phyloP scores from a whole-genome alignment of 768 basidiomycete genomes.

The Filobasidium wieringae region DNA sequence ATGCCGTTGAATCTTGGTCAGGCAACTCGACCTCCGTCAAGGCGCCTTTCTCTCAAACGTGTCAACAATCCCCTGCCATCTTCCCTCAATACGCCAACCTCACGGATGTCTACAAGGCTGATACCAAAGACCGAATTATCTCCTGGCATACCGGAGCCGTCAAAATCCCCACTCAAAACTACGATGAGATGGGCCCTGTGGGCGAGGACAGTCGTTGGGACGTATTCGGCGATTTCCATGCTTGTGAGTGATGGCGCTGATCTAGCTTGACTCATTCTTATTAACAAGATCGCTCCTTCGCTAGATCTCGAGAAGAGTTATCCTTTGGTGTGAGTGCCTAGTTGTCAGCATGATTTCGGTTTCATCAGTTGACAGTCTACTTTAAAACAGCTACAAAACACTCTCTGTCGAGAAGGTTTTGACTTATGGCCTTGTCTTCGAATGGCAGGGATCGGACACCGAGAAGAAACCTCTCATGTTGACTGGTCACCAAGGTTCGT shows the following conservation, averaged over 20 bases:
- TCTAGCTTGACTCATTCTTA: too few species aligned
- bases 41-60: too few species aligned
- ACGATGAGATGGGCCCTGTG: conserved; percentile 30
- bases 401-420: conserved; percentile 58
- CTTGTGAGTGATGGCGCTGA: conserved; percentile 21
- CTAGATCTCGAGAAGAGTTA: conserved; percentile 48
- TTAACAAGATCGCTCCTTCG: neutral
- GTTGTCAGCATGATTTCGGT: neutral
- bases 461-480: conserved; percentile 56
- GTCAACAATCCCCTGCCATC: conserved; percentile 10
- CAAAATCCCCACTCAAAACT: conserved; percentile 30
- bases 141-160: conserved; percentile 27
- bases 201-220: conserved; percentile 30
- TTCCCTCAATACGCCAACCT: conserved; percentile 7
- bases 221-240: conserved; percentile 24
- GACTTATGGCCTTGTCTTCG: conserved; percentile 59
- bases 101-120: conserved; percentile 3
- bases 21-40: too few species aligned
- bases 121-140: conserved; percentile 16
- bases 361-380: neutral
- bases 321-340: conserved; percentile 47
- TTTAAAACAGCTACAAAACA: conserved; percentile 45
- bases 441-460: conserved; percentile 56
- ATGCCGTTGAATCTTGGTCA: too few species aligned
- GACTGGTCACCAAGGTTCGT: conserved; percentile 33